A percentile compares a stretch with the other conserved stretches of the same genome.
These are phyloP conservation scores for Aurifilum marmelostoma DNA, from an alignment of 2,329 filamentous ascomycete species.

Conservation along the genomic window DNA sequence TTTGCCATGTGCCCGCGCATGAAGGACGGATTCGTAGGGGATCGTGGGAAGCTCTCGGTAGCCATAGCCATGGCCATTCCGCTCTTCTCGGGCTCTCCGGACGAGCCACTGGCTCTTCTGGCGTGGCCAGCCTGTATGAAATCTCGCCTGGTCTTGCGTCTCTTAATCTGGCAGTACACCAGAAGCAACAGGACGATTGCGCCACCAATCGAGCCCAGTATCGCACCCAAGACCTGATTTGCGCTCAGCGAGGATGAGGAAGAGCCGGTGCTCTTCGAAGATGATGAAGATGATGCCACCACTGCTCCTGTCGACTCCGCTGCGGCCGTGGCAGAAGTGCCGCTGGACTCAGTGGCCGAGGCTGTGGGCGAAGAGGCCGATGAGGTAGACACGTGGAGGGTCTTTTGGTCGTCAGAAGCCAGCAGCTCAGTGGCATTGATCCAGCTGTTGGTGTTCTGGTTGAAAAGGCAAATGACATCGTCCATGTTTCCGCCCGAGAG, in stretches of 20 bases:
- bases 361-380: constrained; percentile 35
- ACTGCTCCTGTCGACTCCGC: constrained; percentile 34
- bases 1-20: constrained; percentile 57
- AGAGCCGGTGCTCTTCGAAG: constrained; percentile 28
- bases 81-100: constrained; percentile 57
- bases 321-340: constrained; percentile 35
- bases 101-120: constrained; percentile 47
- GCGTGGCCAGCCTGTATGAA: constrained; percentile 52
- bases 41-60: constrained; percentile 45
- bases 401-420: constrained; percentile 44
- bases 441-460: constrained; percentile 78
- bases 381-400: constrained; percentile 38
- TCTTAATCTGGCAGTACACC: constrained; percentile 70
- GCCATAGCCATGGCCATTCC: constrained; percentile 48
- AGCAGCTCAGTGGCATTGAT: constrained; percentile 70
- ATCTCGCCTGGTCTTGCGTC: constrained; percentile 59
- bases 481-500: constrained; percentile 74
- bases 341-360: constrained; percentile 36
- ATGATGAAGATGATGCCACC: constrained; percentile 32
- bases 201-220: constrained; percentile 79
- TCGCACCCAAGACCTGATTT: constrained; percentile 74
- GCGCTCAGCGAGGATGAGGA: constrained; percentile 41
- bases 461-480: constrained; percentile 75
- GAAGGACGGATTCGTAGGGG: constrained; percentile 39
- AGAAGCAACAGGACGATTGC: constrained; percentile 71